phyloP scores from a whole-genome alignment of 1,284 basidiomycete genomes.

The Rhodotorula glutinis region DNA sequence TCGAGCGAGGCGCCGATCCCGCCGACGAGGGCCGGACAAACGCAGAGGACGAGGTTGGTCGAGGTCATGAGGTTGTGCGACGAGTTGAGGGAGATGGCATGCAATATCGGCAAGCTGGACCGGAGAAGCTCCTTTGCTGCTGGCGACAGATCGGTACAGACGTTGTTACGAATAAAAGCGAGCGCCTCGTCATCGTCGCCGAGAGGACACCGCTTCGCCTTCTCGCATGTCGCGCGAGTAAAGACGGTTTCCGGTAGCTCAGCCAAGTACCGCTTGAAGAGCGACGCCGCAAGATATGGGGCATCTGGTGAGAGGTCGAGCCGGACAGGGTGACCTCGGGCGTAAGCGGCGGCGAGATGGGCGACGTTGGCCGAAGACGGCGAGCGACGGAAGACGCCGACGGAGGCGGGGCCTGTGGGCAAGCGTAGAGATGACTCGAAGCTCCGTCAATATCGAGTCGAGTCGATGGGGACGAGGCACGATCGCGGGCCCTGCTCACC shows the following conservation, averaged over 20 bases:
- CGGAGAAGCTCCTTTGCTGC: conserved; percentile 10
- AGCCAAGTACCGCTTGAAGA: conserved; percentile 38
- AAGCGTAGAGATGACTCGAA: too few relatives aligned
- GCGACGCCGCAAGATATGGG: conserved; percentile 38
- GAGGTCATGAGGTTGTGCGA: conserved; percentile 37
- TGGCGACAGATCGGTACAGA: conserved; percentile 21
- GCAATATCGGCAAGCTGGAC: conserved; percentile 9
- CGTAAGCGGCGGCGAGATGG: conserved; percentile 31
- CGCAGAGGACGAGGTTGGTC: conserved; percentile 40
- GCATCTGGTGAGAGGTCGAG: conserved; percentile 33
- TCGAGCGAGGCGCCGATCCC: conserved; percentile 24
- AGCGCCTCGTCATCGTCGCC: background rate
- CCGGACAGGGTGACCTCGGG: conserved; percentile 33
- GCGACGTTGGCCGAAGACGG: conserved; percentile 32
- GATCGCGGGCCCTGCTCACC: conserved; percentile 19
- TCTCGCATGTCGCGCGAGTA: background rate
- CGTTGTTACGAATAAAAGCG: conserved; percentile 14
- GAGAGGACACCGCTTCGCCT: conserved; percentile 22
- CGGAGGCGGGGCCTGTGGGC: conserved; percentile 23
- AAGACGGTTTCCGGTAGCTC: conserved; percentile 26
- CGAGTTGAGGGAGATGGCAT: background rate
- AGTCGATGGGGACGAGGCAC: too few relatives aligned
- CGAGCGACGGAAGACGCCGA: conserved; percentile 41
- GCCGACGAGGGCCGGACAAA: conserved; percentile 35
- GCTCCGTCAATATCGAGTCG: too few relatives aligned